Conservation (phyloP, 2,329 filamentous ascomycete genomes). For the Graphilbum sp. region DNA sequence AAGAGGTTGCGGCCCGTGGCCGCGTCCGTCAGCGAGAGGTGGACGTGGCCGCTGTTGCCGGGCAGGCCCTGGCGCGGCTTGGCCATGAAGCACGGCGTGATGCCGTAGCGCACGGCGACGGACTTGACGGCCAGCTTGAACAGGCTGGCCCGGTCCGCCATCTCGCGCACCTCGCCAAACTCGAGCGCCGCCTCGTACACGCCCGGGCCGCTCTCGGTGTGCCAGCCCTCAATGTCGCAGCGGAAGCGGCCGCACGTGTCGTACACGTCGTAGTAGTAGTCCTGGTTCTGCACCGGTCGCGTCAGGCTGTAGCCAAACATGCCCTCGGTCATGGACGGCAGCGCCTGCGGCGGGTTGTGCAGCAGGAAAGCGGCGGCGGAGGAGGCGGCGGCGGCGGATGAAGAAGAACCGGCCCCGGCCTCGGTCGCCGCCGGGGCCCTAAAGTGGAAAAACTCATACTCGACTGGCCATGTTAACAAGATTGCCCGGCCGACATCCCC, state of each 20-base stretch:
- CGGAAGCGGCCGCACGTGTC: slow-evolving; percentile 62
- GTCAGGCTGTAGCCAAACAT: slow-evolving; percentile 95
- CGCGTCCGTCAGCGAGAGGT: slow-evolving; percentile 76
- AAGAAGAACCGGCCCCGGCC: slow-evolving; percentile 26
- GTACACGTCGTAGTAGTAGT: slow-evolving; percentile 82
- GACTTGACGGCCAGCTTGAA: slow-evolving; percentile 96
- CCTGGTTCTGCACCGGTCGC: slow-evolving; percentile 73
- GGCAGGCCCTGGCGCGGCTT: slow-evolving; percentile 84
- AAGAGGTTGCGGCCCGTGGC: slow-evolving; percentile 72
- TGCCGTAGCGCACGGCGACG: slow-evolving; percentile 69
- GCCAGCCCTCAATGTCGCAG: slow-evolving; percentile 84
- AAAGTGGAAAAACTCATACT: slow-evolving; percentile 94
- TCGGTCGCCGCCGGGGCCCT: slow-evolving; percentile 37
- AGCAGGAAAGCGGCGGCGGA: slow-evolving; percentile 60
- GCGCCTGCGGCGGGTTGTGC: slow-evolving; percentile 53
- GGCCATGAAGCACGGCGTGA: slow-evolving; percentile 97
- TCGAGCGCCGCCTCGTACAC: slow-evolving; percentile 93
- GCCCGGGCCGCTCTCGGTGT: slow-evolving; percentile 84
- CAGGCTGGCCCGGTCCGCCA: slow-evolving; percentile 81
- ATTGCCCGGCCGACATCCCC: not conserved
- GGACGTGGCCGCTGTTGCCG: slow-evolving; percentile 92
- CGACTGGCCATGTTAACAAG: too few relatives aligned
- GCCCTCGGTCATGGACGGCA: slow-evolving; percentile 72
- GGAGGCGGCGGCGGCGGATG: slow-evolving; percentile 19
- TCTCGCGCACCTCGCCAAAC: slow-evolving; percentile 71